Base-by-base conservation (phyloP, 208 protist species). In the Crithidia mellificae region DNA sequence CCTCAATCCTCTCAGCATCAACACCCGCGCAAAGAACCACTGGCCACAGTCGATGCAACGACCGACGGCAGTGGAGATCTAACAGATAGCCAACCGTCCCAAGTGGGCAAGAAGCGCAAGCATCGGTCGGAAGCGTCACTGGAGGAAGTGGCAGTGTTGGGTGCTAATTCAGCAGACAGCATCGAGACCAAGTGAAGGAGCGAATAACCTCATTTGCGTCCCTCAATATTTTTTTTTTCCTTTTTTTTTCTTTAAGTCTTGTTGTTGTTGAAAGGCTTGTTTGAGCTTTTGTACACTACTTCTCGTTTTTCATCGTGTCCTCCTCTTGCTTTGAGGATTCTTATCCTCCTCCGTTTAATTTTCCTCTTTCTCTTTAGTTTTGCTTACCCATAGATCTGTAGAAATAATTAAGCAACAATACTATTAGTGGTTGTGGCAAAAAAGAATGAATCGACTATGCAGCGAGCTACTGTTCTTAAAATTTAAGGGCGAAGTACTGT, bases 81-180 rank as follows among this genome's bases (percentile, higher is more conserved):
- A 17, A 51, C 20, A 5, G 46, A 29, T 14, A 34, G 12, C 14
- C 39, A 47, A 7, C 17, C 22, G 12, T 17, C 6, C 1, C 7
- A 24, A 20, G 4, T 20, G 19, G 22, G 11, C 11, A 55, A 30
- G 46, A 65, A 53, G 29, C 46, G 34, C 8, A 15, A 65, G 46
- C 59, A 32, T 17, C 24, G 17, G 15, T 46, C 46, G 11, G 59
- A 65, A 20, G 34, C 46, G 20, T 65, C 59, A 0, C 15, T 65
- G 59, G 59, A 65, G 3, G 59, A 65, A 34, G 15, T 29, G 22
- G 46, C 46, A 22, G n/a, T 65, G 47, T 34, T 65, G 47, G 11
- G 32, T 6, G 34, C 46, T 25, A 2, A 19, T 25, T 63, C 57
- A 0, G 25, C 39, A 2, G 57, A 63, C 57, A 63, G 57, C 11